Base-by-base conservation (phyloP, 1,284 basidiomycete species). In the Golubevia sp. region DNA sequence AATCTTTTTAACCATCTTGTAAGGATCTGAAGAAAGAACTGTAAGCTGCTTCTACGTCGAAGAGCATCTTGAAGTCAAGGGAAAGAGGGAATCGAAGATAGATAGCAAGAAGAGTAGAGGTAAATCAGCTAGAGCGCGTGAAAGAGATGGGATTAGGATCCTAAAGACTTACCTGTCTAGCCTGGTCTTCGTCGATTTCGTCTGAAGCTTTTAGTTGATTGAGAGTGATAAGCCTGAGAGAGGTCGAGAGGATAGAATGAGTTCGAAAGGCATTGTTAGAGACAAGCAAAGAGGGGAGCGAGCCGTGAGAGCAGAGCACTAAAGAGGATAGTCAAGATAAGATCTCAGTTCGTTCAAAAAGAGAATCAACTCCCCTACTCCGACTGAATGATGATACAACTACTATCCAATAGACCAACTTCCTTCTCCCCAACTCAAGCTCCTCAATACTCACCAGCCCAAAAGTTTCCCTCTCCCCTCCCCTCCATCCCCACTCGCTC, bases 131-230 rank as follows among this genome's bases (percentile, higher is more conserved):
- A 21, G 6, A 15, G 20, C 27, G 7, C 21, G 25, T 7, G n/a
- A n/a, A 20, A 3, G 53, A 8, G 3, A 44, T 23, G 24, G 21
- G 55, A 30, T 30, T 20, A 30, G 13, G 34, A 6, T 15, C 5
- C 15, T 21, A 3, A 1, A 15, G 2, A 51, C 67, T 57, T 27
- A 71, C 70, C 65, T 76, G 79, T 8, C 81, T 61, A 15, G 79
- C 74, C 34, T 80, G 76, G 53, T 76, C 71, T 52, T 83, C 77
- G 59, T 74, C 71, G 61, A 83, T 70, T 64, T 83, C 81, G 57
- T 80, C 81, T 57, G 76, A 79, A 20, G 77, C 81, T 59, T 74
- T 74, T 70, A 83, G 76, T 63, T 76, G 71, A 53, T 83, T 83
- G 21, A 83, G 67, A 6, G 66, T 66, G 60, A 83, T 83, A 52